phyloP scores from a whole-genome alignment of 768 basidiomycete genomes.

The Mycena pura region DNA sequence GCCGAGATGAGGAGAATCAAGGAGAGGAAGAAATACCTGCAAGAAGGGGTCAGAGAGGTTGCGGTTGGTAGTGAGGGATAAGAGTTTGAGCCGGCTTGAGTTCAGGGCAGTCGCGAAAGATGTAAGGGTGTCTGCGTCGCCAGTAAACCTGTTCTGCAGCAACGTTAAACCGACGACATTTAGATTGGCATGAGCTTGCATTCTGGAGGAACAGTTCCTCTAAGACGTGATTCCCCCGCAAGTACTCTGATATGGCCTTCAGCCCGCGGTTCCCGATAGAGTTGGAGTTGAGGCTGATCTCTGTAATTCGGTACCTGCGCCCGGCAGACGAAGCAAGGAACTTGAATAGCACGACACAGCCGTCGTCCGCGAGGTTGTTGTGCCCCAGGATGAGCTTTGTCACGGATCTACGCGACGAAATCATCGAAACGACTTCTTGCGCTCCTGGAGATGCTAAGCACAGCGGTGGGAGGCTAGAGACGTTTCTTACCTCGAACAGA shows the following conservation, averaged over 20 bases:
- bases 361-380: conserved; percentile 64
- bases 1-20: conserved; percentile 55
- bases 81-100: conserved; percentile 54
- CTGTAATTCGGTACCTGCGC: conserved; percentile 50
- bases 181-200: conserved; percentile 43
- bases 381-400: conserved; percentile 61
- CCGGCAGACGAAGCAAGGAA: conserved; percentile 60
- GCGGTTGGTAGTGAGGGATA: conserved; percentile 59
- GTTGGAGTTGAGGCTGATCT: conserved; percentile 66
- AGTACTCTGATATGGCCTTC: conserved; percentile 56
- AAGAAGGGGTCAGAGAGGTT: conserved; percentile 59
- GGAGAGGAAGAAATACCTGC: conserved; percentile 53
- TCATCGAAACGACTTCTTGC: conserved; percentile 52
- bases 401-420: conserved; percentile 53
- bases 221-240: conserved; percentile 53
- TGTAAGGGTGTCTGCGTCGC: conserved; percentile 40
- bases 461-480: neutral
- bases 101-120: conserved; percentile 60
- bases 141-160: conserved; percentile 49
- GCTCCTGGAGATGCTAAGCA: conserved; percentile 48
- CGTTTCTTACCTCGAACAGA: conserved; percentile 32
- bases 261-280: conserved; percentile 62
- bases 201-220: conserved; percentile 62
- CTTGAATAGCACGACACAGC: conserved; percentile 58
- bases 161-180: conserved; percentile 27